Base-by-base conservation (phyloP, 139 green algal genomes). In the Closterium sp. region DNA sequence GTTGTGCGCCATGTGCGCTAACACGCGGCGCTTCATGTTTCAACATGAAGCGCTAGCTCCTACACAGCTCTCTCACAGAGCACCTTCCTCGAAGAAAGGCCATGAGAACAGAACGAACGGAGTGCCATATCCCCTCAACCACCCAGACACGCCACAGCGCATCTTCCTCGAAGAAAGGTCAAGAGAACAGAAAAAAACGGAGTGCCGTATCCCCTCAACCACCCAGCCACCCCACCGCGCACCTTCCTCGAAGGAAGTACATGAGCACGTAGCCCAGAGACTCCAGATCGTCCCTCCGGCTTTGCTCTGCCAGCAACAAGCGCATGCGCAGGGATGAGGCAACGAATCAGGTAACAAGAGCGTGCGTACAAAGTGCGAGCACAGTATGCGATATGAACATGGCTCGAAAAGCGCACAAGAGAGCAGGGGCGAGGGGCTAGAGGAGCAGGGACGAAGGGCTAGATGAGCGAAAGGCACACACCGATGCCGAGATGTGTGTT, bases 401-500 rank as follows among this genome's bases (percentile, higher is more conserved):
- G n/a, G n/a, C n/a, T n/a, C n/a, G n/a, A 34, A 21, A 34, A 34
- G 83, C 9, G n/a, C 83, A 34, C n/a, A 86, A 76, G 38, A 6
- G 38, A 69, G 43, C 8, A 25, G 38, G 38, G 8, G 38, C 38
- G 38, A 66, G 55, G 55, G 55, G 12, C 55, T 16, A 76, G 55
- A 3, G 16, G 38, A 23, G 38, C 2, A 1, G 38, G 38, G 4
- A 10, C 21, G 38, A 66, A 10, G 7, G 38, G 3, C 6, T 10
- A 66, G 55, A 76, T 16, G 55, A 19, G 55, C 55, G 55, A 2
- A 16, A 76, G 55, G 55, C 28, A 84, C 92, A 88, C 89, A 94
- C 92, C 92, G 90, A 99, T 99, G 81, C 98, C 98, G 93, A 99
- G 94, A 95, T 99, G 98, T 31, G 98, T 99, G 96, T 99, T 99